Evolutionary conservation across 2,329 filamentous ascomycete genomes (phyloP), one percentile per base, ranked within the genome.

Genomic region (Aspergillus glaucus): DNA sequence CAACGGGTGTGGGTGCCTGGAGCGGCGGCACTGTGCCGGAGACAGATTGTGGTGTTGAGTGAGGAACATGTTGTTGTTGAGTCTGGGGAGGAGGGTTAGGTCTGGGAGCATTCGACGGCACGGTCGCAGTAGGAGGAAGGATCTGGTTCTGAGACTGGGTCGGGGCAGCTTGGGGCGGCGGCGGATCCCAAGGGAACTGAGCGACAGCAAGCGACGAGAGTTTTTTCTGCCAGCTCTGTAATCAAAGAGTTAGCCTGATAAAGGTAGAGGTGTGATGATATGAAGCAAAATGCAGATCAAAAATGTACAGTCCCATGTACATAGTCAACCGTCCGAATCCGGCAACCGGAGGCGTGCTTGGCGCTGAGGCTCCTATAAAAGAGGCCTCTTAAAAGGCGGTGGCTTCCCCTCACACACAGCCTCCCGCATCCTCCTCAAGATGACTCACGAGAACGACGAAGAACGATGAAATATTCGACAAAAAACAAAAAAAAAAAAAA

Each of bases 101-200:
- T 42, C 66, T 60, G 48, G 69, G 69, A 41, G 69, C 72, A 53
- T 76, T 76, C 7, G 72, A 74, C 17, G 68, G 68, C 17, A 73
- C 68, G 22, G 69, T 70, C 36, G 65, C 57, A 36, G 67, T 59
- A 17, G 69, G 67, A 44, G 65, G 63, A 40, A 68, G 67, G n/a
- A 69, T 65, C 37, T 64, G 60, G 43, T 68, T 65, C 55, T 61
- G 55, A 64, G 50, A 68, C 61, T 59, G 76, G 62, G 61, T 75
- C 60, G 58, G 73, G 54, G 66, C 67, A 45, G 81, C 79, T 28
- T 43, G 84, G 8, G 59, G 61, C 44, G 86, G 85, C 64, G 87
- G 85, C 40, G 93, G 92, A 65, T 98, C 93, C 93, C 93, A 98
- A 9, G 93, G 92, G 67, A 97, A 96, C 49, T 81, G 77, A 51